phyloP scores from a whole-genome alignment of 257 asterid species.

The Plantago ovata region DNA sequence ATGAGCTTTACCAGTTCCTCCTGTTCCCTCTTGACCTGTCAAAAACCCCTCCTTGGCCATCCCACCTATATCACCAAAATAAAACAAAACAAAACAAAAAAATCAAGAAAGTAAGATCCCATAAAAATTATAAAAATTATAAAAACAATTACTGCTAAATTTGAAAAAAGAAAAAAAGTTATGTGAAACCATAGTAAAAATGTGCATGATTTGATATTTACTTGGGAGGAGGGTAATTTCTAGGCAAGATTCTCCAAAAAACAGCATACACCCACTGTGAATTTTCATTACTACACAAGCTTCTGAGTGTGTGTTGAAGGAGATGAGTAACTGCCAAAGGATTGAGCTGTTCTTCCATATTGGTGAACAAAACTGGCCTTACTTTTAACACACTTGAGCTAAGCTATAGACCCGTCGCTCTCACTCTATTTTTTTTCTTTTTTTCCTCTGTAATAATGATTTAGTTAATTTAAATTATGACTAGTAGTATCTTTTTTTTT shows the following conservation, averaged over 20 bases:
- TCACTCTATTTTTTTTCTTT: slow-evolving; percentile 11
- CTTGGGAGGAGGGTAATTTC: slow-evolving; percentile 99
- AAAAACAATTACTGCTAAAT: no score
- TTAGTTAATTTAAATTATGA: not conserved
- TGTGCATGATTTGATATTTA: slow-evolving; percentile 25
- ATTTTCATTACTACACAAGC: slow-evolving; percentile 81
- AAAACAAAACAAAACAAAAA: not conserved
- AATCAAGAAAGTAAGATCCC: not conserved
- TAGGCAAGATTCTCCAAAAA: slow-evolving; percentile 97
- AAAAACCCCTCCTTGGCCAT: slow-evolving; percentile 84
- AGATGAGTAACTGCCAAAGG: slow-evolving; percentile 91
- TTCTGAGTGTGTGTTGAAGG: slow-evolving; percentile 94
- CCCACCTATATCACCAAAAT: slow-evolving; percentile 62
- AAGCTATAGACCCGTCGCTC: slow-evolving; percentile 10
- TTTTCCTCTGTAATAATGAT: slow-evolving; percentile 33
- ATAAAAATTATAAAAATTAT: not conserved
- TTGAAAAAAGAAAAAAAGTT: no score
- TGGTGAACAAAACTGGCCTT: not conserved
- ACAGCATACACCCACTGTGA: slow-evolving; percentile 99
- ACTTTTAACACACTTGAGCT: no score
- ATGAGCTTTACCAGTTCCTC: slow-evolving; percentile 67
- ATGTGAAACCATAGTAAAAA: no score
- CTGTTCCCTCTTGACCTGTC: slow-evolving; percentile 98
- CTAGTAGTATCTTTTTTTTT: no score
- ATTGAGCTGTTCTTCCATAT: slow-evolving; percentile 86